Conservation (phyloP, 148 eudicot species). For the Mesembryanthemum crystallinum region DNA sequence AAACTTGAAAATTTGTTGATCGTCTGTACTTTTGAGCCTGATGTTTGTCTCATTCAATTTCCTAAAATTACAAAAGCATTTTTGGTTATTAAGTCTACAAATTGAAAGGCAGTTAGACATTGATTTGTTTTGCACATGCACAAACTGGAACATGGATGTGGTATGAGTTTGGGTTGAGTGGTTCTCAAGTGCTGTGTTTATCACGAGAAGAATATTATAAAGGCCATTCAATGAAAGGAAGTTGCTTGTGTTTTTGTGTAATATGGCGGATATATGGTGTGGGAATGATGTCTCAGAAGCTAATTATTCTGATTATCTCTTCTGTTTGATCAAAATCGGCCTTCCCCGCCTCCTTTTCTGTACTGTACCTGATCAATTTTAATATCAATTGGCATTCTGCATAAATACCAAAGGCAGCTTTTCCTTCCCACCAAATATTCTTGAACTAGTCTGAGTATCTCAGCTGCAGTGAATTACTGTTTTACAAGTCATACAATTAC, state of each 20-base stretch:
- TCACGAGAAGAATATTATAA: background rate
- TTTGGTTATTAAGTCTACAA: no score
- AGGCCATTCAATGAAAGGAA: background rate
- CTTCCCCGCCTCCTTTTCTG: background rate
- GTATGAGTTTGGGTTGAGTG: no score
- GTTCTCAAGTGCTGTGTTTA: no score
- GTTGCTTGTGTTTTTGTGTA: conserved; percentile 1
- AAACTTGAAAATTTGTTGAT: background rate
- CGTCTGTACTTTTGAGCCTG: background rate
- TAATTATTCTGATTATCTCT: background rate
- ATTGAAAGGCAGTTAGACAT: no score
- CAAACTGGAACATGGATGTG: no score
- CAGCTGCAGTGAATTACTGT: background rate
- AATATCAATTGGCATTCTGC: background rate
- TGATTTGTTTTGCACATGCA: no score
- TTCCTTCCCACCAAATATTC: background rate
- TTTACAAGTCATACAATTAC: no score
- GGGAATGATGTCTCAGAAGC: no score
- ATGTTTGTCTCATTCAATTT: background rate
- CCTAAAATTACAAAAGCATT: background rate
- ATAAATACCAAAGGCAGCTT: background rate
- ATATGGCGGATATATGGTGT: background rate
- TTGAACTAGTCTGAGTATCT: background rate
- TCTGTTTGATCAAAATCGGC: background rate
- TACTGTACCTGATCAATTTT: background rate